Evolutionary conservation across 2,329 filamentous ascomycete genomes (phyloP).

Genomic region (Laburnicola sp.): DNA sequence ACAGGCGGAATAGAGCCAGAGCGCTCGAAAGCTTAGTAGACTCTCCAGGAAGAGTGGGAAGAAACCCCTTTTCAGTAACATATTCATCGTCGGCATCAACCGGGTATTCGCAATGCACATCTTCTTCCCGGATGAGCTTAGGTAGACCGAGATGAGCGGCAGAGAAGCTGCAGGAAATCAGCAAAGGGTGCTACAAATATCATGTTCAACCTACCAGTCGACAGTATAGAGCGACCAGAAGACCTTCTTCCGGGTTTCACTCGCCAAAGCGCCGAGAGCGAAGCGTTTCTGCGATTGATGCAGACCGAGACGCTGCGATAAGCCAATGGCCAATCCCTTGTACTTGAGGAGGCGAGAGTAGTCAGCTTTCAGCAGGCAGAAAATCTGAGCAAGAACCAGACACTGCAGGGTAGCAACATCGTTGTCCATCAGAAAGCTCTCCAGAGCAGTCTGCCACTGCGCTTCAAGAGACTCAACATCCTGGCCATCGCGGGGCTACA

Average conservation of each 20-base stretch:
- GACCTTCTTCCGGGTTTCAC: slow-evolving; percentile 90
- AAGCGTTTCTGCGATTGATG: slow-evolving; percentile 92
- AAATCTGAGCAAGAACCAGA: slow-evolving; percentile 83
- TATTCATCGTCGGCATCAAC: slow-evolving; percentile 94
- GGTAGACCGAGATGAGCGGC: slow-evolving; percentile 89
- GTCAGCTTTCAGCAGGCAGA: slow-evolving; percentile 83
- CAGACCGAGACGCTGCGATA: slow-evolving; percentile 84
- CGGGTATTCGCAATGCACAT: slow-evolving; percentile 86
- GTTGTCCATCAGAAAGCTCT: slow-evolving; percentile 76
- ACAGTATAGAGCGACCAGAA: slow-evolving; percentile 96
- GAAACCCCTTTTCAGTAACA: slow-evolving; percentile 87
- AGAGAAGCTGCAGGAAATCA: slow-evolving; percentile 68
- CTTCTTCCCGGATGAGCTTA: slow-evolving; percentile 80
- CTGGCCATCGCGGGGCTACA: slow-evolving; percentile 56
- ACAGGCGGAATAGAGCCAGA: slow-evolving; percentile 79
- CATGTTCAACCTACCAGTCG: slow-evolving; percentile 69
- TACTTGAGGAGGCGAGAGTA: slow-evolving; percentile 86
- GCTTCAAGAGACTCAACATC: slow-evolving; percentile 67
- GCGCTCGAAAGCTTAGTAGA: slow-evolving; percentile 88
- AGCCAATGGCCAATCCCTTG: slow-evolving; percentile 80
- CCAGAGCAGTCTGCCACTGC: slow-evolving; percentile 81
- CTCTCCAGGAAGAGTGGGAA: slow-evolving; percentile 86
- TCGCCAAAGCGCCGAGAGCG: slow-evolving; percentile 77
- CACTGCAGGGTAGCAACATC: slow-evolving; percentile 84
- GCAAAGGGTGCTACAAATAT: slow-evolving; percentile 8